Conservation (phyloP, 441 rosid species). For the Eutrema salsugineum region DNA sequence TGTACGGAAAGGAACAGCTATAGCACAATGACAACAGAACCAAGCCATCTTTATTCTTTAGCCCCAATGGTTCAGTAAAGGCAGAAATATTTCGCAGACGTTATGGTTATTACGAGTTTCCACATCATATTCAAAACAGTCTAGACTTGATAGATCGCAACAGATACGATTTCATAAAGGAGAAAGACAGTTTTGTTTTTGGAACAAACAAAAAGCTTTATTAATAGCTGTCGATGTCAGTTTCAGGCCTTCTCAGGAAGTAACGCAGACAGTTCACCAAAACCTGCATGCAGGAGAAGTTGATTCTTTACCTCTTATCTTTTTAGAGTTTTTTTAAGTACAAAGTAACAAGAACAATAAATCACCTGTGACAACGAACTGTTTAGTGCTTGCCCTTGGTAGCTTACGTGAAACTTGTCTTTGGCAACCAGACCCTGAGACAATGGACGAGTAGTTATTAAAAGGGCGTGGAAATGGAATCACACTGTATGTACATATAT, state of each 20-base stretch:
- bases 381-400: conserved; percentile 69
- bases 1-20: background rate
- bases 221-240: conserved; percentile 76
- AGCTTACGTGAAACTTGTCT: conserved; percentile 76
- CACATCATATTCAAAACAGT: conserved; percentile 1
- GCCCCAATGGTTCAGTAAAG: background rate
- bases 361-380: conserved; percentile 77
- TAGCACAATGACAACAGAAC: background rate
- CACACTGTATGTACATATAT: background rate
- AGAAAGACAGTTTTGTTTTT: background rate
- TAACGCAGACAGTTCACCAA: conserved; percentile 79
- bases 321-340: background rate
- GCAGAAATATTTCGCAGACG: background rate
- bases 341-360: background rate
- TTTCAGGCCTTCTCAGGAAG: conserved; percentile 91
- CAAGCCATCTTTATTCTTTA: conserved; percentile 4
- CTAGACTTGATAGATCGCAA: background rate
- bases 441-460: background rate
- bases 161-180: background rate
- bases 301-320: background rate
- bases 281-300: conserved; percentile 56
- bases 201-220: background rate
- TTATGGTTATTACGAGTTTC: background rate
- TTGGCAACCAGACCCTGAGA: conserved; percentile 66
- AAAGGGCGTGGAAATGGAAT: background rate